These are phyloP conservation scores for Centaurea solstitialis DNA, from an alignment of 129 eudicot species.

Conservation along the genomic window DNA sequence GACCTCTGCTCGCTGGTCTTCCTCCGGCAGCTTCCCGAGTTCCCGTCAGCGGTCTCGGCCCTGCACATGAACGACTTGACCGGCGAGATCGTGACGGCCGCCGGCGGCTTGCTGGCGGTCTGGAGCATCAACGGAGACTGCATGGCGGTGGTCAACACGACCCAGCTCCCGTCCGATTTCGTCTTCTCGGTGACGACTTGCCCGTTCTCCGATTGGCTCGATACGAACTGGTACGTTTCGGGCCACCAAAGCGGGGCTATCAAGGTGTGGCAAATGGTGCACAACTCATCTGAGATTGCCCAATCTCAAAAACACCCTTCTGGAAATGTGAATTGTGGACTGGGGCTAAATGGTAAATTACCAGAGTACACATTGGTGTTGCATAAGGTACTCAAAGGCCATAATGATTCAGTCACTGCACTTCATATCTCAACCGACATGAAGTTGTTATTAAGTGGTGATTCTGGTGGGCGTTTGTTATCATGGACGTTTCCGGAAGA, in stretches of 20 bases:
- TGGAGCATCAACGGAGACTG: constrained; percentile 97
- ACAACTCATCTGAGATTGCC: constrained; percentile 41
- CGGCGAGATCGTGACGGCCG: constrained; percentile 83
- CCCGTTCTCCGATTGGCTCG: constrained; percentile 85
- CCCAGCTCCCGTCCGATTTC: constrained; percentile 90
- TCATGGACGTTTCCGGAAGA: constrained; percentile 91
- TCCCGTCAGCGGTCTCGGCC: constrained; percentile 83
- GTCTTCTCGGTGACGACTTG: constrained; percentile 68
- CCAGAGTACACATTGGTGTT: constrained; percentile 78
- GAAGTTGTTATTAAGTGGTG: constrained; percentile 89
- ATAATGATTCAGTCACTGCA: constrained; percentile 85
- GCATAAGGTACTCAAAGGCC: constrained; percentile 84
- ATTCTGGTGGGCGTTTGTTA: constrained; percentile 80
- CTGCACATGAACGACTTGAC: constrained; percentile 76
- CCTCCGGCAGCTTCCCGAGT: constrained; percentile 84
- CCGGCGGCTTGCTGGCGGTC: constrained; percentile 88
- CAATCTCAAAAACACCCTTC: constrained; percentile 34
- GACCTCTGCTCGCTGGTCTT: constrained; percentile 78
- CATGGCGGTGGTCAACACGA: constrained; percentile 76
- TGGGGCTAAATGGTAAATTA: constrained; percentile 51
- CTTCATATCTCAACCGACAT: constrained; percentile 71
- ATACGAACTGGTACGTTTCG: constrained; percentile 80
- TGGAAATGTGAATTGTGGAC: constrained; percentile 44
- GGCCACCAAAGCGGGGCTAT: constrained; percentile 97
- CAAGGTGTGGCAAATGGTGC: constrained; percentile 92